These are phyloP conservation scores for Pholiota molesta DNA, from an alignment of 768 basidiomycete species.

Conservation along the genomic window DNA sequence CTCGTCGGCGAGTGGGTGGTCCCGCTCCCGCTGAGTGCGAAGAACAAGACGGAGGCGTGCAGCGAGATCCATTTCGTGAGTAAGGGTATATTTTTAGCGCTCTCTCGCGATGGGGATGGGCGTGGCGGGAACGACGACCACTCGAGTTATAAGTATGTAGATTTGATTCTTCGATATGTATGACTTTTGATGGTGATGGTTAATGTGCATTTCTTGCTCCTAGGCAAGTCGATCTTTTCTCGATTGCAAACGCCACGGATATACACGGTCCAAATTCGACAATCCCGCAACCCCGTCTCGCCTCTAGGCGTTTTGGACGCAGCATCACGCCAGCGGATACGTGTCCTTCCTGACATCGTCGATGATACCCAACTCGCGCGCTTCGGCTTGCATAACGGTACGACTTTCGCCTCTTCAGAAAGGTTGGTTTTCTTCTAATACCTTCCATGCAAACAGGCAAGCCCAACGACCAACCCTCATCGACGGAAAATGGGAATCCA, in stretches of 20 bases:
- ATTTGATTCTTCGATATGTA: background rate
- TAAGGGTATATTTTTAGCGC: constrained; percentile 55
- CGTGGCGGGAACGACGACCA: no score
- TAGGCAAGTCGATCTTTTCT: constrained; percentile 64
- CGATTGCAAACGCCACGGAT: constrained; percentile 60
- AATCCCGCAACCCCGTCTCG: constrained; percentile 52
- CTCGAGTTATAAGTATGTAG: background rate
- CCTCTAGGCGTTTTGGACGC: constrained; percentile 47
- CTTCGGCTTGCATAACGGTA: constrained; percentile 55
- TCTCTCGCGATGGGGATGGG: constrained; percentile 22
- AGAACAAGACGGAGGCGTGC: constrained; percentile 50
- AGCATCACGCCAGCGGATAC: constrained; percentile 56
- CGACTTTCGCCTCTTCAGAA: no score
- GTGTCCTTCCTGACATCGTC: constrained; percentile 57
- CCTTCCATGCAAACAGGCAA: constrained; percentile 33
- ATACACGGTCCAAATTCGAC: constrained; percentile 63
- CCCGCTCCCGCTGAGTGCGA: constrained; percentile 53
- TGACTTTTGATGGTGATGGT: background rate
- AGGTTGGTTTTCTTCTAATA: no score
- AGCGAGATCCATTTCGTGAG: constrained; percentile 64
- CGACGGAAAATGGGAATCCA: constrained; percentile 69
- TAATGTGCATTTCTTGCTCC: background rate
- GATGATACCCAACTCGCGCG: constrained; percentile 56
- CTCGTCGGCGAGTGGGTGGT: constrained; percentile 63
- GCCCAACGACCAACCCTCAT: constrained; percentile 57